Evolutionary conservation across 345 rosid genomes (phyloP).

Genomic region (Camelina sativa): DNA sequence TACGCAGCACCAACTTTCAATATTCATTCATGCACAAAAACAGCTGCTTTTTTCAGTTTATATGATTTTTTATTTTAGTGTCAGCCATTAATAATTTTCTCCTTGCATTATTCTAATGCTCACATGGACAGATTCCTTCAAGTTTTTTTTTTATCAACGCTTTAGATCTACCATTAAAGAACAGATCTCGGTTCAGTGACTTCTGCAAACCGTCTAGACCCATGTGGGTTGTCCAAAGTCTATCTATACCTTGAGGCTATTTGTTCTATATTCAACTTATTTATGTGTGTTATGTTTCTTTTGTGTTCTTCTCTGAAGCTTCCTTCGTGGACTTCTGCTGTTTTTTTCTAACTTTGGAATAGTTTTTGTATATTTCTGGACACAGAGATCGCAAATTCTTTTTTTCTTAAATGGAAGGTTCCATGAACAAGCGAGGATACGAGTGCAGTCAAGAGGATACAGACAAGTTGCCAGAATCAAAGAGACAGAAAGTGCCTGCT

Average conservation of each 20-base stretch:
- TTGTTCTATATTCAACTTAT: slow-evolving; percentile 35
- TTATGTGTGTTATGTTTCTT: slow-evolving; percentile 30
- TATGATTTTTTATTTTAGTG: slow-evolving; percentile 35
- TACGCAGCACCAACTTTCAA: slow-evolving; percentile 44
- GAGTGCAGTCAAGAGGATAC: slow-evolving; percentile 58
- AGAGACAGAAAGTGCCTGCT: slow-evolving; percentile 78
- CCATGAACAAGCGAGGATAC: slow-evolving; percentile 65
- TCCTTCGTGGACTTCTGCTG: slow-evolving; percentile 46
- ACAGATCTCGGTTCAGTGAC: slow-evolving; percentile 48
- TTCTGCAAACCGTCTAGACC: slow-evolving; percentile 48
- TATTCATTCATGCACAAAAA: slow-evolving; percentile 38
- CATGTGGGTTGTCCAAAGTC: slow-evolving; percentile 45
- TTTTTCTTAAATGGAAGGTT: slow-evolving; percentile 66
- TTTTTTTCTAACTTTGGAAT: slow-evolving; percentile 41
- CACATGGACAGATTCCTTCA: slow-evolving; percentile 47
- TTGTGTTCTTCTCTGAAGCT: slow-evolving; percentile 46
- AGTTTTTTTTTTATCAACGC: slow-evolving; percentile 25
- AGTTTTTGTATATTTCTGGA: slow-evolving; percentile 29
- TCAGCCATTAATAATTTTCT: slow-evolving; percentile 39
- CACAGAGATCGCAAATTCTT: slow-evolving; percentile 21
- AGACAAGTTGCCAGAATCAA: slow-evolving; percentile 58
- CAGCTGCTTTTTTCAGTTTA: slow-evolving; percentile 38
- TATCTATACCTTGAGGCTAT: slow-evolving; percentile 38
- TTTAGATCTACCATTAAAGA: slow-evolving; percentile 47
- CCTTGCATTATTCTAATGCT: slow-evolving; percentile 43